These are phyloP conservation scores for Pseudogymnoascus sp. DNA, from an alignment of 2,329 filamentous ascomycete species.

Conservation along the genomic window DNA sequence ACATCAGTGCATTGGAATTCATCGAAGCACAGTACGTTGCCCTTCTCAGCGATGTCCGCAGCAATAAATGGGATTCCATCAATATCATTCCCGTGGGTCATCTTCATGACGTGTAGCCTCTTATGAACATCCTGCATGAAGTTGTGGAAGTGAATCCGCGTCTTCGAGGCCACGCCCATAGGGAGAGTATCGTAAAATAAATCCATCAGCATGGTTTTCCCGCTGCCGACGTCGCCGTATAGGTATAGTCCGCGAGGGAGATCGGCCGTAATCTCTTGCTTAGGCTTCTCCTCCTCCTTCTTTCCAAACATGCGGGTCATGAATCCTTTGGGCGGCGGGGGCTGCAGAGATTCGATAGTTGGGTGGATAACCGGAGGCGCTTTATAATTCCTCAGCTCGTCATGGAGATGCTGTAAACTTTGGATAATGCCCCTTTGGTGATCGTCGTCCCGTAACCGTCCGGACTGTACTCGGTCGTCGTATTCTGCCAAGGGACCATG, in stretches of 20 bases:
- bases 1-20: constrained; percentile 99
- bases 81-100: constrained; percentile 79
- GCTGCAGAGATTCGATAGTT: constrained; percentile 61
- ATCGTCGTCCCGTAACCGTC: constrained; percentile 74
- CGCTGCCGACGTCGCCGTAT: constrained; percentile 92
- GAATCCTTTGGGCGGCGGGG: constrained; percentile 43
- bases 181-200: constrained; percentile 93
- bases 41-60: constrained; percentile 81
- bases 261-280: constrained; percentile 55
- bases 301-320: constrained; percentile 55
- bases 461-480: constrained; percentile 67
- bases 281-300: constrained; percentile 29
- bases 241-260: constrained; percentile 88
- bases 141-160: constrained; percentile 95
- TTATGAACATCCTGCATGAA: constrained; percentile 99
- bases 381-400: constrained; percentile 67
- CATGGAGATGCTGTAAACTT: constrained; percentile 79
- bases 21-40: constrained; percentile 90
- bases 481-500: constrained; percentile 80
- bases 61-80: constrained; percentile 89
- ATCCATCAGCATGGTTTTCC: constrained; percentile 99
- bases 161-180: constrained; percentile 69
- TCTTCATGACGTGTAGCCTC: constrained; percentile 82
- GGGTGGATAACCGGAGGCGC: constrained; percentile 71
- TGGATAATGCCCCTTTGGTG: constrained; percentile 90